Evolutionary conservation across 176 grass and related monocot species (phyloP).

Genomic region (sorghum (Sorghum bicolor)): DNA sequence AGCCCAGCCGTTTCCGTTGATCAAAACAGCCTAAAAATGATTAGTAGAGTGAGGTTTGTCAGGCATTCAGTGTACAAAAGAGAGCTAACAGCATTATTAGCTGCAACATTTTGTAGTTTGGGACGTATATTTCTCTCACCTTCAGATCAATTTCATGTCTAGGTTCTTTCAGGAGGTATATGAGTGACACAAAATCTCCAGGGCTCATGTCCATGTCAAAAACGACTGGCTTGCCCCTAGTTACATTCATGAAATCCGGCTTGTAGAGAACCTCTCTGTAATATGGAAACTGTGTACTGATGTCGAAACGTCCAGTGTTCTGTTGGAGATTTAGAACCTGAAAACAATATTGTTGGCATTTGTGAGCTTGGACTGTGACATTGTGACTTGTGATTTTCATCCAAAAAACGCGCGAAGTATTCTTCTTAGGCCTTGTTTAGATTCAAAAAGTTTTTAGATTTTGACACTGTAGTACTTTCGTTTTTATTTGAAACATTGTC

Average conservation of each 20-base stretch:
- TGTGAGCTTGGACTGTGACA: background rate
- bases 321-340: conserved; percentile 62
- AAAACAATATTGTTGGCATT: background rate
- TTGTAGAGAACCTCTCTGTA: conserved; percentile 67
- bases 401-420: background rate
- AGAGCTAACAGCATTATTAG: background rate
- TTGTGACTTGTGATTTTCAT: background rate
- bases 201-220: conserved; percentile 98
- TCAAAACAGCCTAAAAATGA: conserved; percentile 58
- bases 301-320: conserved; percentile 64
- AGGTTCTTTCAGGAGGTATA: conserved; percentile 84
- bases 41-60: background rate
- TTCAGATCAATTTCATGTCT: conserved; percentile 69
- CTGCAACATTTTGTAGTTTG: background rate
- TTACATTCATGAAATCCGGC: conserved; percentile 42
- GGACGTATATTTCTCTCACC: conserved; percentile 28
- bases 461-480: no score
- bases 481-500: no score
- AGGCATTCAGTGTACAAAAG: background rate
- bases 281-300: conserved; percentile 68
- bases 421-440: no score
- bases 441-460: no score
- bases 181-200: conserved; percentile 83
- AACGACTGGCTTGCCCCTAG: conserved; percentile 53
- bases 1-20: conserved; percentile 81